A percentile compares a stretch with the other conserved stretches of the same genome.
Evolutionary conservation across 139 green algal species (phyloP).

Genomic region (Closterium sp.): DNA sequence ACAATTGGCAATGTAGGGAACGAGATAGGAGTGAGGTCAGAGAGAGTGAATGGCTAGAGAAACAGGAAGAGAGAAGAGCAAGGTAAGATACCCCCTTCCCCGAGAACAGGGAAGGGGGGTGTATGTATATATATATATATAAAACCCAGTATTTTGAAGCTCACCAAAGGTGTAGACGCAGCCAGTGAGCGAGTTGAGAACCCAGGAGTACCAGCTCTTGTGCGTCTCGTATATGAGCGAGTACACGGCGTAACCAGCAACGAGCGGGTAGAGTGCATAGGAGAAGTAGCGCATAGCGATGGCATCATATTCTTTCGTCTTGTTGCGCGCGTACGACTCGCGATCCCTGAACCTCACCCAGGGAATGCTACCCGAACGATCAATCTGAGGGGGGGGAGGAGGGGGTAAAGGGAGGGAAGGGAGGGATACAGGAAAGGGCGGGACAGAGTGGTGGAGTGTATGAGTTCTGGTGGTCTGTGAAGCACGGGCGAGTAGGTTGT

Average conservation of each 20-base stretch:
- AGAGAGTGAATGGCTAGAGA: too few relatives aligned
- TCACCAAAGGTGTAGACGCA: slow-evolving; percentile 92
- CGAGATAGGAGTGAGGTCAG: too few relatives aligned
- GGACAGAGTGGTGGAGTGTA: slow-evolving; percentile 59
- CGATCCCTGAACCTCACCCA: slow-evolving; percentile 57
- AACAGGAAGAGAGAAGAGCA: too few relatives aligned
- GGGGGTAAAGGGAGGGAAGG: background rate
- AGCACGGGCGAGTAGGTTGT: slow-evolving; percentile 88
- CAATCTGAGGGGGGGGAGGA: slow-evolving; percentile 2
- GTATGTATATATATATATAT: too few relatives aligned
- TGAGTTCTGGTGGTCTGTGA: slow-evolving; percentile 68
- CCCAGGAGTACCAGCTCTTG: slow-evolving; percentile 83
- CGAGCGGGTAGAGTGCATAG: slow-evolving; percentile 86
- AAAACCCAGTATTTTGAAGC: too few relatives aligned
- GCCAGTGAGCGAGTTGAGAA: slow-evolving; percentile 85
- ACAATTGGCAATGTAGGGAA: too few relatives aligned
- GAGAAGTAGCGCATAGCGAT: slow-evolving; percentile 79
- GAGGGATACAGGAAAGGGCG: background rate
- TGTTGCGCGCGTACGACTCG: slow-evolving; percentile 67
- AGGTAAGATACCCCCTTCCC: too few relatives aligned
- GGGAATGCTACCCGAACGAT: slow-evolving; percentile 30
- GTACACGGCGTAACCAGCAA: slow-evolving; percentile 88
- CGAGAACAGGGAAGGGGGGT: too few relatives aligned
- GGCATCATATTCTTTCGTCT: slow-evolving; percentile 71
- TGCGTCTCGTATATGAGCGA: slow-evolving; percentile 80